Evolutionary conservation across 176 grass and related monocot genomes (phyloP), one percentile per base, ranked within the genome.

Genomic region (Luzula sylvatica): DNA sequence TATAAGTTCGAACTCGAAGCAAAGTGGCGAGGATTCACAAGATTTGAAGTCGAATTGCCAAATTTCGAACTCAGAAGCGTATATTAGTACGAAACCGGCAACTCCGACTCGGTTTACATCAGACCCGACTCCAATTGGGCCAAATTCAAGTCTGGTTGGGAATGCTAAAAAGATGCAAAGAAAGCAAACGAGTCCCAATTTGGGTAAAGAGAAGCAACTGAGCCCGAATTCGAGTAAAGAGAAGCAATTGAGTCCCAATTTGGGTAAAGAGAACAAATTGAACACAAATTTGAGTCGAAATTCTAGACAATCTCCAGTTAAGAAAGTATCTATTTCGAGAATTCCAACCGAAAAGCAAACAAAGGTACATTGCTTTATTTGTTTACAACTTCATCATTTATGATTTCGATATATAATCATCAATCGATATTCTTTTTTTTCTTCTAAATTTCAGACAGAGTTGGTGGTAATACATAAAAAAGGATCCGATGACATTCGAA

Each of bases 261-360:
- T 21, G 0, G 93, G 93, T 22, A 87, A 99, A 18, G 93, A 99
- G 72, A 99, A 99, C 43, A 77, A 83, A 46, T 74, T 79, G 4
- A 80, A 52, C 67, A 58, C 55, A 13, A 58, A 73, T 11, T 59
- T 64, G 14, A 24, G 46, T 52, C 62, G 52, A 46, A 84, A 78
- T 58, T 65, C 21, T 3, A 83, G 76, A 32, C 61, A 55, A 35
- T 52, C 81, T 26, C 86, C 68, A 15, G 45, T 56, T 20, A 78
- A 70, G 49, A 86, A 82, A 69, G 51, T 29, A 8, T 1, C 81
- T 3, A 77, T 81, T 73, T 27, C 64, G 23, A 57, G 73, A 53
- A 14, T 30, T 50, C 23, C 40, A 62, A 24, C 65, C 35, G 82
- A 87, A 55, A 80, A 72, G 56, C 77, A 66, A 45, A 65, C 26